Evolutionary conservation across 2,329 filamentous ascomycete species (phyloP), one percentile per base, ranked within the genome.

Genomic region (Fonsecaea nubica): DNA sequence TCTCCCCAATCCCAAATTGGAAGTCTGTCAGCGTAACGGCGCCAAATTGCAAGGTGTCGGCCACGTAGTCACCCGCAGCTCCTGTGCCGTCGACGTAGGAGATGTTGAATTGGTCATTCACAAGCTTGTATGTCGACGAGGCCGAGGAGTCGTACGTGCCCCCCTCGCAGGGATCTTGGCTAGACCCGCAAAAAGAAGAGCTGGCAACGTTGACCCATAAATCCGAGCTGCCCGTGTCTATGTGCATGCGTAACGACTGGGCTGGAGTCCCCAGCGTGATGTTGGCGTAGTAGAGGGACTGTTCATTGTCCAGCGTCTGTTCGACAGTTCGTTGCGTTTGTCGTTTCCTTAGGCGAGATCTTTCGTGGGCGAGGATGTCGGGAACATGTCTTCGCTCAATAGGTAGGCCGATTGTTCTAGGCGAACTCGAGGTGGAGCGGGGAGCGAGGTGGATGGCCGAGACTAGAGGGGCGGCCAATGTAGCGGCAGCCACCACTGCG

Each of bases 101-200:
- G 70, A 97, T 96, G 79, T 94, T 93, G 81, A 97, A 97, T 67
- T 88, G 83, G 74, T 86, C 88, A 69, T 88, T 89, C 62, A 96
- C 78, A 75, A 89, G 92, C 38, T 84, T 74, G 77, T 93, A 94
- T 1, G 92, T 91, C 1, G 90, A 92, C 0, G 92, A 96, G 0
- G 82, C 78, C 75, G 91, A 90, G 48, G 90, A 85, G 52, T 80
- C 77, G 77, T 93, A 96, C 1, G 87, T 87, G 13, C 91, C 92
- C 18, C 78, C 79, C 5, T 77, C 73, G 74, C 92, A 95, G 0
- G 84, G 84, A 13, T 82, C 75, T 1, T 77, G 76, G 1, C 75
- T 72, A 4, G 77, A 74, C 7, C 75, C 74, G 75, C 92, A 96
- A 15, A 91, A 77, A 0, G 73, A 65, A 0, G 91, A 93, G 57